A percentile compares a stretch with the other conserved stretches of the same genome.
Conservation (phyloP, 2,329 filamentous ascomycete species). For the Fusarium chuoi region DNA sequence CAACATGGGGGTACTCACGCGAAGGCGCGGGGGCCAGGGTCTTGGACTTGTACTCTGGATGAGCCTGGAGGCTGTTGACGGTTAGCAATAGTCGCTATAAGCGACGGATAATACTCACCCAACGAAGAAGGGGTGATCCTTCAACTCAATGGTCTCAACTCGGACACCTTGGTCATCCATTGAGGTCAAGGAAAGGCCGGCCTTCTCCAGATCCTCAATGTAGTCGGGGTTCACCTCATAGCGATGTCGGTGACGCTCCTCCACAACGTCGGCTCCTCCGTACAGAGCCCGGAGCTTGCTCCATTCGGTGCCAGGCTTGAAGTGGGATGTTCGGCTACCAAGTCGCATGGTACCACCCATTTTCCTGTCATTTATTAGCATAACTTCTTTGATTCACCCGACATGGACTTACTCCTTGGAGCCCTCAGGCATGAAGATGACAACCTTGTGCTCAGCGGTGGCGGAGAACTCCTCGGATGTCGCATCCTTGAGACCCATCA, state of each 20-base stretch:
- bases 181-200: slow-evolving; percentile 65
- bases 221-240: slow-evolving; percentile 91
- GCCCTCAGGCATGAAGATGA: slow-evolving; percentile 91
- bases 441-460: slow-evolving; percentile 71
- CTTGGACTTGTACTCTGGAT: slow-evolving; percentile 84
- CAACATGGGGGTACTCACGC: neutral
- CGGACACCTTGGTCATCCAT: slow-evolving; percentile 55
- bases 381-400: neutral
- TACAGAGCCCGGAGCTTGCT: slow-evolving; percentile 81
- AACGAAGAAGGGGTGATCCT: slow-evolving; percentile 33
- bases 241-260: slow-evolving; percentile 86
- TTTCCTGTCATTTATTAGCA: slow-evolving; percentile 16
- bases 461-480: slow-evolving; percentile 66
- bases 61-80: slow-evolving; percentile 63
- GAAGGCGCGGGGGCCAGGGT: slow-evolving; percentile 79
- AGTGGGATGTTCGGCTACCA: slow-evolving; percentile 77
- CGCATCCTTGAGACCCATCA: slow-evolving; percentile 70
- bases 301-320: slow-evolving; percentile 82
- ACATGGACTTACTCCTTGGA: slow-evolving; percentile 50
- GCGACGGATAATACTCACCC: slow-evolving; percentile 12
- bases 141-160: slow-evolving; percentile 39
- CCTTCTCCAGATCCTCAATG: slow-evolving; percentile 73
- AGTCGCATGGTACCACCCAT: slow-evolving; percentile 89
- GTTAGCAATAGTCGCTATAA: neutral
- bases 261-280: slow-evolving; percentile 63